Conservation (phyloP, 768 basidiomycete genomes). For the Glaciozyma martinii region DNA sequence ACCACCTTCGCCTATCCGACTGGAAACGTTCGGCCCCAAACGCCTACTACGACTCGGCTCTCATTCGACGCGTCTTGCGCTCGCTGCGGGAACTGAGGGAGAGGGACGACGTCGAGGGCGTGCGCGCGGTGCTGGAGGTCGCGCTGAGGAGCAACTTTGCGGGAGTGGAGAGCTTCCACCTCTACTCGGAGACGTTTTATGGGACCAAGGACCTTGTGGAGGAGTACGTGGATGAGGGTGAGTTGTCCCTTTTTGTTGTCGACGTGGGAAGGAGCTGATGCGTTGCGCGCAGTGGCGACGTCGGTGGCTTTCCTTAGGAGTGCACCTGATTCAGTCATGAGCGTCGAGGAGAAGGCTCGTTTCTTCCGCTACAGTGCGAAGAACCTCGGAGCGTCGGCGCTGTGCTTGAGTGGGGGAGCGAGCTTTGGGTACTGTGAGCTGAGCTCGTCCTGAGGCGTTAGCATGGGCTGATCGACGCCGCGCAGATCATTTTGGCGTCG, state of each 20-base stretch:
- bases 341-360: conserved; percentile 75
- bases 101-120: conserved; percentile 69
- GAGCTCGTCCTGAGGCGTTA: background rate
- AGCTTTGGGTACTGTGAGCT: conserved; percentile 54
- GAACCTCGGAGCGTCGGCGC: conserved; percentile 79
- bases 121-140: conserved; percentile 81
- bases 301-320: conserved; percentile 69
- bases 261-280: background rate
- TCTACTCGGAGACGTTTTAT: conserved; percentile 86
- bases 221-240: conserved; percentile 34
- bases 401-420: conserved; percentile 93
- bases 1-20: conserved; percentile 65
- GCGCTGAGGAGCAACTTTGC: conserved; percentile 89
- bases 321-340: conserved; percentile 52
- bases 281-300: conserved; percentile 56
- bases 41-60: conserved; percentile 80
- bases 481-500: conserved; percentile 77
- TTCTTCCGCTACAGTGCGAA: conserved; percentile 86
- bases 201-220: conserved; percentile 88
- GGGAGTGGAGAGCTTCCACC: conserved; percentile 73
- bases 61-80: conserved; percentile 46
- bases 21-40: conserved; percentile 87
- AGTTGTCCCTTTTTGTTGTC: background rate
- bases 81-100: conserved; percentile 48
- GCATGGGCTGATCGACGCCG: conserved; percentile 10